Percentiles rank a stretch among this genome's conserved stretches.
Conservation (phyloP, 805 yeast species). For the Hanseniaspora taiwanica region DNA sequence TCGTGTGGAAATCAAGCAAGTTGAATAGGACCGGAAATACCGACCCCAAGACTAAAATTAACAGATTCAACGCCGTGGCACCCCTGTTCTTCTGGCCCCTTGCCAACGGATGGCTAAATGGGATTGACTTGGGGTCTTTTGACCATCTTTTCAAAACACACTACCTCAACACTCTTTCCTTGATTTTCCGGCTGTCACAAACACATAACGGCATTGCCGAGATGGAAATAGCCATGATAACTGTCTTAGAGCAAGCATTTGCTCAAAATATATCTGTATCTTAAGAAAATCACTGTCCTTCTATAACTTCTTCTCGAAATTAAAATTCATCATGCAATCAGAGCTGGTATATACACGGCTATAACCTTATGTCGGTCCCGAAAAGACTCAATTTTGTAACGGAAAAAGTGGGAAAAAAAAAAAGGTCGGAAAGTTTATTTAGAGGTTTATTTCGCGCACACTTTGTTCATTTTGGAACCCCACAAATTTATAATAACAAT, state of each 20-base stretch:
- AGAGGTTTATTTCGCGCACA: too few relatives aligned
- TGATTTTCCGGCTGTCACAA: conserved; percentile 10
- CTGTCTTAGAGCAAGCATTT: neutral
- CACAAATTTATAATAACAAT: too few relatives aligned
- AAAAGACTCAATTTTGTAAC: neutral
- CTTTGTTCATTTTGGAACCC: too few relatives aligned
- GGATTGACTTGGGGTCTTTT: conserved; percentile 41
- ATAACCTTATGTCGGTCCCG: too few relatives aligned
- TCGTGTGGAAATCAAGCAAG: conserved; percentile 8
- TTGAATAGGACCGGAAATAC: conserved; percentile 7
- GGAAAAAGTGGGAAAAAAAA: too few relatives aligned
- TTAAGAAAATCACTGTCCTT: too few relatives aligned
- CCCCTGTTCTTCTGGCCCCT: conserved; percentile 38
- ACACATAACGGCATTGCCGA: neutral
- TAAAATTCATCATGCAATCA: too few relatives aligned
- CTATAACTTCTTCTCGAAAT: too few relatives aligned
- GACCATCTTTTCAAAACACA: conserved; percentile 39
- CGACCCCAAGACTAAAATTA: conserved; percentile 4
- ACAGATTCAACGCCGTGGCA: conserved; percentile 27
- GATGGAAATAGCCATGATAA: neutral
- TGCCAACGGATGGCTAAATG: conserved; percentile 39
- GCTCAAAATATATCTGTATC: neutral
- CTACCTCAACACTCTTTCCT: conserved; percentile 33
- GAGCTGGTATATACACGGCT: too few relatives aligned
- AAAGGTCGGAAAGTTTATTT: too few relatives aligned